Conservation (phyloP, 1,284 basidiomycete genomes). For the Microbotryum intermedium region DNA sequence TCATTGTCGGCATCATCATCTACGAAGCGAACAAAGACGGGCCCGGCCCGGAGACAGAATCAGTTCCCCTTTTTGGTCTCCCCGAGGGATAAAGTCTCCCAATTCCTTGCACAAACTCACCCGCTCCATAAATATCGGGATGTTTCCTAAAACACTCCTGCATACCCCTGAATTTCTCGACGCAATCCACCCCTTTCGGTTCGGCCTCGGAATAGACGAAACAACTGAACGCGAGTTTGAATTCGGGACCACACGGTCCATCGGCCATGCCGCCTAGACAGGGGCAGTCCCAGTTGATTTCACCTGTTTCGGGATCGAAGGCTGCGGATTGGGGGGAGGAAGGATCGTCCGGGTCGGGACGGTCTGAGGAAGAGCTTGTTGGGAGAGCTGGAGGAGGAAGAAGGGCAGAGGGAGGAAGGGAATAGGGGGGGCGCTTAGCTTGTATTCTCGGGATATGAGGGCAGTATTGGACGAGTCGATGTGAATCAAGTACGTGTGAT, state of each 20-base stretch:
- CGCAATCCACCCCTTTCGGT: constrained; percentile 95
- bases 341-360: background rate
- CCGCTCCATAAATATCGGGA: constrained; percentile 89
- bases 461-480: no score
- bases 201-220: constrained; percentile 91
- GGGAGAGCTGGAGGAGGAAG: no score
- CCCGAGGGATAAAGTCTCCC: no score
- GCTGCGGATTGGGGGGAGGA: constrained; percentile 38
- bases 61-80: no score
- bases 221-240: constrained; percentile 93
- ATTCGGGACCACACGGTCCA: constrained; percentile 88
- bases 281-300: constrained; percentile 97
- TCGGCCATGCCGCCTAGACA: constrained; percentile 98
- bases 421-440: no score
- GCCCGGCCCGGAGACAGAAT: no score
- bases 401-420: no score
- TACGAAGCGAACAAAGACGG: no score
- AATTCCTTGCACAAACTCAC: constrained; percentile 44
- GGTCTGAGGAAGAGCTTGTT: no score
- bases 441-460: no score
- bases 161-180: constrained; percentile 97
- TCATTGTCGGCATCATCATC: no score
- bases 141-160: constrained; percentile 95
- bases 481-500: no score
- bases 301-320: constrained; percentile 85